Conservation (phyloP, 768 basidiomycete species). For the Ramaria rubella region DNA sequence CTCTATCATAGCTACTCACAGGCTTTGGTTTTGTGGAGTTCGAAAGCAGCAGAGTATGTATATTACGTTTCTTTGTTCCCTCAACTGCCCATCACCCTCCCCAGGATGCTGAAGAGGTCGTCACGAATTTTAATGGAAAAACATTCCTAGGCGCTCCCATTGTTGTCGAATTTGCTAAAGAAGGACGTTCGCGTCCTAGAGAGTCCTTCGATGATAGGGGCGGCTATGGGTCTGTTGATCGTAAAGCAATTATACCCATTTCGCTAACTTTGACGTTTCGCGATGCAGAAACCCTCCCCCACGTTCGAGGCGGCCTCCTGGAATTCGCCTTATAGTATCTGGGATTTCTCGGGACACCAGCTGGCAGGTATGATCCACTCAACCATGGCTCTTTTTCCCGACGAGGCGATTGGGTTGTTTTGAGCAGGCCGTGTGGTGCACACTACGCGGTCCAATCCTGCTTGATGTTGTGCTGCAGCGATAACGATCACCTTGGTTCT, state of each 20-base stretch:
- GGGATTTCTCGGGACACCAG: conserved; percentile 92
- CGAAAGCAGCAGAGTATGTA: conserved; percentile 66
- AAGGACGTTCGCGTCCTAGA: conserved; percentile 70
- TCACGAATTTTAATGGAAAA: conserved; percentile 82
- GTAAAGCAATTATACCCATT: conserved; percentile 9
- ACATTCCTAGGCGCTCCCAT: conserved; percentile 89
- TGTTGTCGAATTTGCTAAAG: conserved; percentile 94
- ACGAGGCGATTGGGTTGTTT: conserved; percentile 16
- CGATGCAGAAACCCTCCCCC: conserved; percentile 39
- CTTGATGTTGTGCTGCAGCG: neutral
- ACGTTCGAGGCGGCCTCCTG: conserved; percentile 70
- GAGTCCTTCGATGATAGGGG: conserved; percentile 58
- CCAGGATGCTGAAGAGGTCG: conserved; percentile 95
- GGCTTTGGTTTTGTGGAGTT: conserved; percentile 98
- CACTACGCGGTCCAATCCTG: conserved; percentile 2
- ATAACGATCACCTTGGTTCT: neutral
- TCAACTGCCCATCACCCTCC: no score
- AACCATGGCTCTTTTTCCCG: conserved; percentile 20
- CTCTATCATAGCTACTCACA: conserved; percentile 22
- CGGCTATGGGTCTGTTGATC: conserved; percentile 44
- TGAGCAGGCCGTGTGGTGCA: no score
- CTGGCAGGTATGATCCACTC: conserved; percentile 85
- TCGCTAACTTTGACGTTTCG: no score
- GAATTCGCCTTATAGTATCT: conserved; percentile 77
- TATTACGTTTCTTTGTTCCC: neutral